Evolutionary conservation across 192 early-diverging fungal genomes (phyloP).

Genomic region (Backusella westeae): DNA sequence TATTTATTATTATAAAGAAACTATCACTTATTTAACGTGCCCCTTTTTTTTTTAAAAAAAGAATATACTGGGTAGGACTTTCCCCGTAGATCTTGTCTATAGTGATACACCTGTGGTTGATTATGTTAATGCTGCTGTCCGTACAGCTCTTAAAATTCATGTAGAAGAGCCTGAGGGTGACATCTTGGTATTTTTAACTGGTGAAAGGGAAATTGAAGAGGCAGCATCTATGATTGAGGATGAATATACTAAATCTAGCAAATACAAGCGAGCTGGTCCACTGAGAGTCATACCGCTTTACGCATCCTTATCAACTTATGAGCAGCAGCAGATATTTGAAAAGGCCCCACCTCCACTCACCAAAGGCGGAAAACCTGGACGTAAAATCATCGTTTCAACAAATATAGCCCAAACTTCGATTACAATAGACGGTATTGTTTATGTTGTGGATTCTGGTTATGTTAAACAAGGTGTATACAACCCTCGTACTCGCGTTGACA

Average conservation of each 20-base stretch:
- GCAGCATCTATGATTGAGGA: conserved; percentile 80
- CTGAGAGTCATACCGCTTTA: conserved; percentile 87
- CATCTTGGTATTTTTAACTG: conserved; percentile 97
- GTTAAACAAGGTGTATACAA: conserved; percentile 99
- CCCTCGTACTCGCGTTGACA: conserved; percentile 94
- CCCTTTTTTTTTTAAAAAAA: conserved; percentile 4
- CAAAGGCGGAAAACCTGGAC: conserved; percentile 79
- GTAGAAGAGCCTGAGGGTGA: conserved; percentile 90
- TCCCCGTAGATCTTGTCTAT: conserved; percentile 98
- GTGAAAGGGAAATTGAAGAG: conserved; percentile 98
- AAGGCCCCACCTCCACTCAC: conserved; percentile 78
- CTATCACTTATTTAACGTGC: not conserved
- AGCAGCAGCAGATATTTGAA: conserved; percentile 93
- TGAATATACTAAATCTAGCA: conserved; percentile 69
- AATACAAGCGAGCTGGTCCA: conserved; percentile 63
- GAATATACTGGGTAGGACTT: conserved; percentile 92
- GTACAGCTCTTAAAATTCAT: conserved; percentile 94
- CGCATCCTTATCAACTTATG: conserved; percentile 83
- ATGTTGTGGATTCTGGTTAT: conserved; percentile 97
- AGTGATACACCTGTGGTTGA: conserved; percentile 93
- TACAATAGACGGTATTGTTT: conserved; percentile 99
- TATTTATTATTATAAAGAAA: not conserved
- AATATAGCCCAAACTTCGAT: conserved; percentile 98
- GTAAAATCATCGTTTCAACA: conserved; percentile 97
- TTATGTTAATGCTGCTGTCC: conserved; percentile 94